Evolutionary conservation across 768 basidiomycete species (phyloP).

Genomic region (Mycena indigotica): DNA sequence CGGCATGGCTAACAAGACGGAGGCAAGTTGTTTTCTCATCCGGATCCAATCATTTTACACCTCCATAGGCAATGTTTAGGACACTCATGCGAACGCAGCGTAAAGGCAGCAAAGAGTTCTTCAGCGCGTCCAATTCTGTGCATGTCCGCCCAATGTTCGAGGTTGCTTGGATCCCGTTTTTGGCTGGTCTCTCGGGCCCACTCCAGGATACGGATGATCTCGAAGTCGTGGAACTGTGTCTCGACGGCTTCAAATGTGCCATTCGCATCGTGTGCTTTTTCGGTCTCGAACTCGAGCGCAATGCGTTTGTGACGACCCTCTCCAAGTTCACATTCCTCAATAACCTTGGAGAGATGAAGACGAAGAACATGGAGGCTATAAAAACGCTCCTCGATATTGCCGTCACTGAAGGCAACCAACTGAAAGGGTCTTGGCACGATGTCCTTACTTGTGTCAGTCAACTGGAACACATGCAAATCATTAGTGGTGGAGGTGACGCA

Average conservation of each 20-base stretch:
- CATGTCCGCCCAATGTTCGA: conserved; percentile 99
- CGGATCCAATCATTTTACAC: too few species aligned
- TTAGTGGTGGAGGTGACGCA: conserved; percentile 85
- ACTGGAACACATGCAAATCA: conserved; percentile 97
- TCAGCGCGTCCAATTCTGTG: conserved; percentile 93
- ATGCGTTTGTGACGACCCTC: conserved; percentile 96
- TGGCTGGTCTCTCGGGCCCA: conserved; percentile 92
- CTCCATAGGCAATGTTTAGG: conserved; percentile 86
- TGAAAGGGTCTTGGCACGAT: conserved; percentile 96
- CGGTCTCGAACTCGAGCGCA: conserved; percentile 95
- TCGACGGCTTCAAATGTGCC: conserved; percentile 97
- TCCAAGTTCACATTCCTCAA: conserved; percentile 97
- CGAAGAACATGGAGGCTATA: conserved; percentile 99
- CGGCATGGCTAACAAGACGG: conserved; percentile 96
- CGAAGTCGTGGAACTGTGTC: conserved; percentile 86
- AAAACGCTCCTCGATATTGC: conserved; percentile 93
- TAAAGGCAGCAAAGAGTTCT: conserved; percentile 85
- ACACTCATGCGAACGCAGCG: conserved; percentile 91
- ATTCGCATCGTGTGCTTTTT: conserved; percentile 97
- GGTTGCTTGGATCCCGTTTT: conserved; percentile 97
- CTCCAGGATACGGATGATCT: conserved; percentile 94
- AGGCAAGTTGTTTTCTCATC: too few species aligned
- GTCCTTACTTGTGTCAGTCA: conserved; percentile 97
- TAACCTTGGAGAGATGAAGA: conserved; percentile 97
- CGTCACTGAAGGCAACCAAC: conserved; percentile 92